phyloP scores from a whole-genome alignment of 176 grass and related monocot genomes.

The Avena atlantica region DNA sequence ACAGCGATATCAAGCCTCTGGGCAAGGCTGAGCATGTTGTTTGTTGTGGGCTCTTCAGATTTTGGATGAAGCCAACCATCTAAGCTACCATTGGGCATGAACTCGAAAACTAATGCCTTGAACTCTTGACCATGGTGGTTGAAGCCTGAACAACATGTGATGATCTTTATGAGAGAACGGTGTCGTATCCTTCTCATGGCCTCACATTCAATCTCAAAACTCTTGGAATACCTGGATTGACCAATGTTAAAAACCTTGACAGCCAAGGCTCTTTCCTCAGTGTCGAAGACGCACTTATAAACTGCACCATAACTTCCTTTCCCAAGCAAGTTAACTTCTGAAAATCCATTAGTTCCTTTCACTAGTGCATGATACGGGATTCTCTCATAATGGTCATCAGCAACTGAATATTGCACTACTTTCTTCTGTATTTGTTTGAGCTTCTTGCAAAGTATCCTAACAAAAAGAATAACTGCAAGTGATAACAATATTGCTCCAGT shows the following conservation, averaged over 20 bases:
- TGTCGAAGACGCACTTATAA: background rate
- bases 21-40: background rate
- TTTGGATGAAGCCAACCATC: constrained; percentile 3
- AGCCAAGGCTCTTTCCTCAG: background rate
- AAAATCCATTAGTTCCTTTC: background rate
- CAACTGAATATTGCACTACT: background rate
- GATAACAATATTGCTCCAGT: background rate
- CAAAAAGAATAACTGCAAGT: background rate
- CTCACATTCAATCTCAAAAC: background rate
- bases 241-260: background rate
- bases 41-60: background rate
- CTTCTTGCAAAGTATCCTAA: background rate
- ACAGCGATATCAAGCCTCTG: background rate
- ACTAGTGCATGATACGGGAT: background rate
- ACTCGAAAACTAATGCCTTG: background rate
- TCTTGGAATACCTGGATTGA: background rate
- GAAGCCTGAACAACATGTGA: background rate
- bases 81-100: background rate
- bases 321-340: background rate
- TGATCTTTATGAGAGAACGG: background rate
- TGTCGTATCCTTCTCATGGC: background rate
- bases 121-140: background rate
- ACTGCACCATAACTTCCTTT: background rate
- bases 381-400: background rate
- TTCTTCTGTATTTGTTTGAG: background rate